phyloP scores from a whole-genome alignment of 2,329 filamentous ascomycete species.

The Aspergillus carbonarius region DNA sequence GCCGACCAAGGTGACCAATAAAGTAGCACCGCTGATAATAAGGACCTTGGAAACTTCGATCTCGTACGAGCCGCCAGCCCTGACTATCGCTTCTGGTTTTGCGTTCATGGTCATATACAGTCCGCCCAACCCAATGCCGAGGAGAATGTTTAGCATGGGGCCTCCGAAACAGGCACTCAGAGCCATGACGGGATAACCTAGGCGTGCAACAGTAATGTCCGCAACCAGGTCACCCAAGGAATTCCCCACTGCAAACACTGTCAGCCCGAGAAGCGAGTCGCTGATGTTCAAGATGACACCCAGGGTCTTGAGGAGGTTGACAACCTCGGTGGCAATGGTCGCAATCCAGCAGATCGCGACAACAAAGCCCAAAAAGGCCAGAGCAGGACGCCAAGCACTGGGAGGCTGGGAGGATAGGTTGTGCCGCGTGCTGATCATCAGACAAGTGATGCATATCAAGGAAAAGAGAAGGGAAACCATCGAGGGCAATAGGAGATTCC shows the following conservation, averaged over 20 bases:
- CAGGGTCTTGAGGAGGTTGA: slow-evolving; percentile 88
- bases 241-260: slow-evolving; percentile 95
- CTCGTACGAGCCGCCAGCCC: slow-evolving; percentile 61
- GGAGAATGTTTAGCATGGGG: slow-evolving; percentile 93
- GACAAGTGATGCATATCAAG: slow-evolving; percentile 61
- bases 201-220: slow-evolving; percentile 86
- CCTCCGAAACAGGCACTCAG: slow-evolving; percentile 94
- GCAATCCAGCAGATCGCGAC: slow-evolving; percentile 96
- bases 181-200: slow-evolving; percentile 97
- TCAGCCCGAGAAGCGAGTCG: slow-evolving; percentile 90
- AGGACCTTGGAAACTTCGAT: slow-evolving; percentile 83
- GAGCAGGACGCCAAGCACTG: slow-evolving; percentile 71
- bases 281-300: slow-evolving; percentile 91
- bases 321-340: slow-evolving; percentile 91
- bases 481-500: slow-evolving; percentile 56
- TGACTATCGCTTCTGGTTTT: slow-evolving; percentile 13
- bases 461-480: slow-evolving; percentile 69
- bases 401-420: slow-evolving; percentile 54
- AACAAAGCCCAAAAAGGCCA: slow-evolving; percentile 86
- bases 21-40: slow-evolving; percentile 78
- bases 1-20: slow-evolving; percentile 75
- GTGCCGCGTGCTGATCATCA: slow-evolving; percentile 64
- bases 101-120: slow-evolving; percentile 77
- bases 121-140: slow-evolving; percentile 90
- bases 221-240: slow-evolving; percentile 91